Evolutionary conservation across 2,329 filamentous ascomycete species (phyloP), one percentile per base, ranked within the genome.

Genomic region (Colletotrichum gloeosporioides): DNA sequence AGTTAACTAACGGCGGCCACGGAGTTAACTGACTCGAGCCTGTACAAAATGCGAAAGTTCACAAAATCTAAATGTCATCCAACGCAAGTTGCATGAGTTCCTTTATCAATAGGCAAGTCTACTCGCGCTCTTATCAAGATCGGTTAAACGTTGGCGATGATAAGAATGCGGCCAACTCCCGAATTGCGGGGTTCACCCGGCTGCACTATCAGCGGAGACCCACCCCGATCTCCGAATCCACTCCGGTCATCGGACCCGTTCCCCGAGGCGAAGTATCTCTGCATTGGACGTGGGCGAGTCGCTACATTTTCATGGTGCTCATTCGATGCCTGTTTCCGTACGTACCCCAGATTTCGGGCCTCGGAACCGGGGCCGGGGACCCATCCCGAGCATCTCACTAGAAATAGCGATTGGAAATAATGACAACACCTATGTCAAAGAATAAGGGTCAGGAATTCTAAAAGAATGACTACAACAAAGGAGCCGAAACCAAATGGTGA

Each of bases 181-280:
- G 16, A 62, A 25, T 16, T 34, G 59, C 59, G 57, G 65, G 64
- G 71, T 69, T 27, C 3, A 49, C 27, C 73, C 36, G 63, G 32
- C 55, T 34, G 18, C 3, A 27, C 22, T 16, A 65, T 34, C 31
- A 63, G 64, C 39, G 74, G 74, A 49, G 70, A 73, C 70, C 70
- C 74, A 76, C 73, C 39, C 73, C 73, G 73, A 76, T 73, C 73
- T 76, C 73, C 73, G 70, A 76, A 31, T 32, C 3, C 36, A 61
- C 9, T 36, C 71, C 71, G 71, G 71, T 59, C n/a, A 25, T 76
- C 74, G 74, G 74, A 57, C 31, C 4, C 34, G 8, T 65, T 76
- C 10, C 27, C 74, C 74, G 70, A 76, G 70, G 70, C 13, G 27
- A 49, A 49, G 44, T 49, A 22, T 13, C 10, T 22, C 6, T 22